These are phyloP conservation scores for Cornus florida DNA, from an alignment of 148 eudicot species.

Conservation along the genomic window DNA sequence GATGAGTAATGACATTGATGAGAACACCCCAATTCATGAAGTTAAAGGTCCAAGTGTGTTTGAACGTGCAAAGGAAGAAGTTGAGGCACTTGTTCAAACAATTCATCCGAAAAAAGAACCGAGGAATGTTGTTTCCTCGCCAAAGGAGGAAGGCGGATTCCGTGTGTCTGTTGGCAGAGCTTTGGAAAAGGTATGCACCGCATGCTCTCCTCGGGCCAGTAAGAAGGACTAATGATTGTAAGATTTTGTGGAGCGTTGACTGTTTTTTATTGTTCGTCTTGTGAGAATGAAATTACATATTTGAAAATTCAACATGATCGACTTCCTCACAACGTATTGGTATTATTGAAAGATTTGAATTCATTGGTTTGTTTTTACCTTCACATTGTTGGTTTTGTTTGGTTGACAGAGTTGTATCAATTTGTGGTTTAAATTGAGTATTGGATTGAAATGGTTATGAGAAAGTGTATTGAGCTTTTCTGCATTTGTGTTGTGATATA, in stretches of 20 bases:
- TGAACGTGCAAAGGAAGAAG: slow-evolving; percentile 58
- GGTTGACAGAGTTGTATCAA: neutral
- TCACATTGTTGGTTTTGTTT: neutral
- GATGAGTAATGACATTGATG: slow-evolving; percentile 28
- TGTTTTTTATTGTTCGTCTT: neutral
- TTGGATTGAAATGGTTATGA: neutral
- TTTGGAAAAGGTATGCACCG: slow-evolving; percentile 48
- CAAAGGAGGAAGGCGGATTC: slow-evolving; percentile 35
- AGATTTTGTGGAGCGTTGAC: neutral
- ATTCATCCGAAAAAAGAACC: slow-evolving; percentile 41
- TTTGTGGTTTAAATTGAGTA: neutral
- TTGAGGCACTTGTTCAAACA: slow-evolving; percentile 44
- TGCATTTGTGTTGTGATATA: neutral
- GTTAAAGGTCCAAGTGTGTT: slow-evolving; percentile 52
- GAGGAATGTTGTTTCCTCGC: neutral
- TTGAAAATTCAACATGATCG: no score
- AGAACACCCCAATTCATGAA: slow-evolving; percentile 34
- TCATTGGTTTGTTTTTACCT: neutral
- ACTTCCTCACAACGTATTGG: neutral
- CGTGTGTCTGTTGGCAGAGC: slow-evolving; percentile 17
- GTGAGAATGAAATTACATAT: neutral
- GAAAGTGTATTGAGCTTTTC: neutral
- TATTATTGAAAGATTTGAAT: slow-evolving; percentile 2
- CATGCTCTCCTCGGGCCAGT: slow-evolving; percentile 39
- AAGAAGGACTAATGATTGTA: slow-evolving; percentile 31